Evolutionary conservation across 192 early-diverging fungal species (phyloP), one percentile per base, ranked within the genome.

Genomic region (Coemansia aciculifera): DNA sequence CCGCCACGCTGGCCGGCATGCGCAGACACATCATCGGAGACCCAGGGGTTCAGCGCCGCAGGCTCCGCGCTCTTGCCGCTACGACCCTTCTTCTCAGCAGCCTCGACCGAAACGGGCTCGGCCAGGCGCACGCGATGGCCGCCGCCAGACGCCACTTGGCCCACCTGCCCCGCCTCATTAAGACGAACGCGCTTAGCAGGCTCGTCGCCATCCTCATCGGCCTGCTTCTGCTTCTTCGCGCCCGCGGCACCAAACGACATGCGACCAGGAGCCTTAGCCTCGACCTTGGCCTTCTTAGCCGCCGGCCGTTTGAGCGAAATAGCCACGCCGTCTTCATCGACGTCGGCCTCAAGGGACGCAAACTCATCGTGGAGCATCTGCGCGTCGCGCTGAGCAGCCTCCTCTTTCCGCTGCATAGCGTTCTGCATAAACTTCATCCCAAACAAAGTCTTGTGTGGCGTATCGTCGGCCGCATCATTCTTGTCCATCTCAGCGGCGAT

Each of bases 401-500:
- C 70, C 63, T 81, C 74, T 59, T 89, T 73, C 59, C 86, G 77
- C 71, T 92, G 84, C 42, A 85, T 84, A 19, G 89, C 91, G 59
- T 90, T 87, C 80, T 93, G 92, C 98, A 99, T 99, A 72, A 99
- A 99, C 84, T 98, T 98, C 96, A 99, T 98, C 5, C 85, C 89
- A 70, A 95, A 92, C 21, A 99, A 63, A 36, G 94, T 95, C 79
- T 93, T 97, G 36, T 81, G 79, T 43, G 84, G 85, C 3, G 74
- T 74, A 44, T 80, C 86, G 17, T 77, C 79, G 0, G 77, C 77
- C 43, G 68, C 74, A 12, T 81, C 72, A 31, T 72, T 65, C 46
- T 67, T 64, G 39, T 21, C 63, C 32, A 67, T 63, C 32, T 72
- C 76, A 3, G 57, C 64, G 2, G 62, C 31, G 13, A 74, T 44